phyloP scores from a whole-genome alignment of 2,329 filamentous ascomycete genomes.

The Alternaria sp. region DNA sequence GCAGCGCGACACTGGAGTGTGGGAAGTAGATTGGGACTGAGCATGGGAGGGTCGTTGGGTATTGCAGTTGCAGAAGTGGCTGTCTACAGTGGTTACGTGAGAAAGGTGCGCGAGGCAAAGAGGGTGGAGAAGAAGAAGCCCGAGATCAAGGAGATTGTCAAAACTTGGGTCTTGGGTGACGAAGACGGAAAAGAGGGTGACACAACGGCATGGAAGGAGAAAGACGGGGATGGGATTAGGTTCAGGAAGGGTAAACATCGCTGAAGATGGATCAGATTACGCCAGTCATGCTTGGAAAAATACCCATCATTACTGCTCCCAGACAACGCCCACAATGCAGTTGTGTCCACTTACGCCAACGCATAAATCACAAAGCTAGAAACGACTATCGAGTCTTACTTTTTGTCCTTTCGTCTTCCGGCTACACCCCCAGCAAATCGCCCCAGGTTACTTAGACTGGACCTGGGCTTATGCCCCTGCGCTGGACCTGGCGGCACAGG shows the following conservation, averaged over 20 bases:
- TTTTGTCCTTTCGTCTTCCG: constrained; percentile 47
- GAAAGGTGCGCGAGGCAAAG: constrained; percentile 74
- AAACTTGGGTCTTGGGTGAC: constrained; percentile 71
- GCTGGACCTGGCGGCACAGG: constrained; percentile 24
- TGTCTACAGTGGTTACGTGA: constrained; percentile 78
- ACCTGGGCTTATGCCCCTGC: constrained; percentile 48
- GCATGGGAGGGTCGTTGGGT: constrained; percentile 72
- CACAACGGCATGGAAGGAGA: constrained; percentile 27
- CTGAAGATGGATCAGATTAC: constrained; percentile 35
- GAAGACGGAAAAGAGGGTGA: constrained; percentile 20
- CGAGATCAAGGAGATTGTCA: constrained; percentile 73
- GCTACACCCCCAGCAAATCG: constrained; percentile 55
- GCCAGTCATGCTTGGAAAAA: constrained; percentile 10
- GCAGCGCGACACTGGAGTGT: constrained; percentile 78
- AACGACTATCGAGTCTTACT: constrained; percentile 22
- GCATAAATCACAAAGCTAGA: constrained; percentile 6
- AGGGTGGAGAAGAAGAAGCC: constrained; percentile 65
- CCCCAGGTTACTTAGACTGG: constrained; percentile 56
- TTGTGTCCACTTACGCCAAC: constrained; percentile 11
- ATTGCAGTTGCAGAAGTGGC: constrained; percentile 80
- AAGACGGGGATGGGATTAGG: constrained; percentile 45
- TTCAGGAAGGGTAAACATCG: constrained; percentile 57
- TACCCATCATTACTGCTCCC: background rate
- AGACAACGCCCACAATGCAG: constrained; percentile 36
- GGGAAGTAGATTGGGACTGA: constrained; percentile 73